Base-by-base conservation (phyloP, 345 rosid species). In the Salix arbutifolia region DNA sequence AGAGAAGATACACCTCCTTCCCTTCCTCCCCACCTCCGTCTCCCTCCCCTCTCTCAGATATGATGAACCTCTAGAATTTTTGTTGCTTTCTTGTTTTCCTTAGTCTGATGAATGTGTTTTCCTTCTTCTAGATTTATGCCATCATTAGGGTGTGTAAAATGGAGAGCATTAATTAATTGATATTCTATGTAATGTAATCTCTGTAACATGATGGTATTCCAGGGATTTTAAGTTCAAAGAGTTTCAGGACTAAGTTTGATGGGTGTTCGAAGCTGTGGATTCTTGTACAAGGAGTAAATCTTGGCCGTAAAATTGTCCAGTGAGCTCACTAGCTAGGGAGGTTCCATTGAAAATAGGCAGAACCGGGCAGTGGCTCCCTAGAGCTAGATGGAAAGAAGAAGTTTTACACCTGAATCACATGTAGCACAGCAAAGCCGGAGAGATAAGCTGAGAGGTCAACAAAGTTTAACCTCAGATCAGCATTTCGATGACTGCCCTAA, bases 391-490 rank as follows among this genome's bases (percentile, higher is more conserved):
- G 88, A 84, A 42, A 74, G 58, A 74, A 76, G 78, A 65, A 69
- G 61, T 73, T 80, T 75, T n/a, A 81, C 78, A 76, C 33, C 84
- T 7, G 86, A 87, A 28, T 81, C 85, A 16, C 92, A 86, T 67
- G 86, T 86, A 33, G 92, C 88, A 40, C 91, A 83, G 75, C 85
- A 83, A 82, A 87, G 89, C 84, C 80, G 88, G 52, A 88, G 90
- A 42, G 91, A 86, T 60, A 86, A 85, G 82, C 28, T 87, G 50
- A 83, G 89, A 71, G 61, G 74, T 77, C 83, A 79, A 56, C 80
- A 78, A 28, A 30, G 65, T 77, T 78, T 77, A 3, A 18, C 44
- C 68, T 65, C 74, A 35, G 61, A 62, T 2, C 69, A 65, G 3
- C 78, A 77, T 12, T 38, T 67, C 31, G 82, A 74, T 58, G 81